Evolutionary conservation across 2,329 filamentous ascomycete genomes (phyloP), one percentile per base, ranked within the genome.

Genomic region (Paracoccidioides brasiliensis): DNA sequence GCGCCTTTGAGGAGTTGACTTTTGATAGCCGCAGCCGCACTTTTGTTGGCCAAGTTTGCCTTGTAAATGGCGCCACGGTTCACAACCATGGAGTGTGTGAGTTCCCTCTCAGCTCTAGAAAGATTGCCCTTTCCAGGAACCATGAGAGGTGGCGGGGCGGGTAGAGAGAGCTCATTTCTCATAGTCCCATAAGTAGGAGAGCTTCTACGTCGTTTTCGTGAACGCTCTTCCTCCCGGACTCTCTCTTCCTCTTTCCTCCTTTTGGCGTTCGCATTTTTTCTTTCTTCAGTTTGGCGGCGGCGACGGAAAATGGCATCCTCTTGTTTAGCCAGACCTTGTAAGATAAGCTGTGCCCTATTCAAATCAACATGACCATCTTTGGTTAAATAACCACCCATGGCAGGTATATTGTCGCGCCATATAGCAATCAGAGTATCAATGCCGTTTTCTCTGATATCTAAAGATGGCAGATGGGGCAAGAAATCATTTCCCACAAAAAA

Each of bases 401-500:
- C 70, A 3, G 90, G 86, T 22, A 97, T 76, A 60, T 94, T 95
- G 62, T 96, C 90, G 67, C 88, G 85, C 93, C 94, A 98, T 55
- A 98, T 93, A n/a, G 88, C 85, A 61, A 90, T 95, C 55, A 98
- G 77, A 0, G 90, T 94, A 67, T 98, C 91, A 66, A 98, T 98
- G 51, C 91, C 91, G 68, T 96, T 90, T 67, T 98, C 93, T 58
- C 93, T 83, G 69, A 98, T 97, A 70, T 97, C 93, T 57, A 98
- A 79, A 64, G 91, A 95, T n/a, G 93, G 93, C 57, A 98, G 77
- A 77, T 98, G 93, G 52, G 93, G 93, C 62, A 98, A 75, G 74
- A 98, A 98, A 75, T 98, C 94, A 71, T 98, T 98, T 62, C 91
- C 91, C 56, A 97, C 91, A 69, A 97, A 97, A 74, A 94, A 97